Evolutionary conservation across 371 early-diverging fungal genomes (phyloP), one percentile per base, ranked within the genome.

Genomic region (Rhizomucor miehei): DNA sequence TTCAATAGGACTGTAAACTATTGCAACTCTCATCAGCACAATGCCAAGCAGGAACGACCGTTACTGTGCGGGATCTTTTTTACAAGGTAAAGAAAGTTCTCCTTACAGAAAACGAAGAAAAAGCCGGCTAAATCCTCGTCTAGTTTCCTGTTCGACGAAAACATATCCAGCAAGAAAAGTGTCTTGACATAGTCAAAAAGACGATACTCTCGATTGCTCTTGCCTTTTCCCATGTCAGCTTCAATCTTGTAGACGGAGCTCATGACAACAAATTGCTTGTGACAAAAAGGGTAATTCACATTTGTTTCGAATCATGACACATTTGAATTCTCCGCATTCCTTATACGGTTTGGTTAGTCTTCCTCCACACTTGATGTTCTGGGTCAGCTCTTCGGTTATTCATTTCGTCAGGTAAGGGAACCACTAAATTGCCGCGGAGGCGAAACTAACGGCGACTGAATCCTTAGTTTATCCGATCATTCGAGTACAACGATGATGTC

Each of bases 91-190:
- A 25, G 9, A 6, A 10, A 8, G 11, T 16, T 29, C 37, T 12
- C 36, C 8, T 10, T 39, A 12, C 5, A 47, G 21, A 21, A 47
- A 8, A 20, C 12, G 25, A 23, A 23, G 25, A 51, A 41, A 25
- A 39, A n/a, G n/a, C 8, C 8, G 29, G 8, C n/a, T 29, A 23
- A n/a, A 6, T 35, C 39, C 13, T 29, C 36, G 23, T 34, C 11
- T 39, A 87, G 85, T 75, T 70, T 54, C 88, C 88, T 23, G 82
- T 84, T n/a, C 69, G 88, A 10, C 71, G 77, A 44, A 73, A 69
- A 48, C 61, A 66, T 24, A 41, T 11, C 0, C 25, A 34, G 11
- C 38, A 48, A 0, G 72, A 73, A 29, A 57, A 62, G 8, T 63
- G 63, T 2, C 36, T 74, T 2, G 81, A 82, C 20, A 60, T 65